A percentile compares a stretch with the other conserved stretches of the same genome.
Conservation (phyloP, 2,329 filamentous ascomycete genomes). For the Colletotrichum viniferum region DNA sequence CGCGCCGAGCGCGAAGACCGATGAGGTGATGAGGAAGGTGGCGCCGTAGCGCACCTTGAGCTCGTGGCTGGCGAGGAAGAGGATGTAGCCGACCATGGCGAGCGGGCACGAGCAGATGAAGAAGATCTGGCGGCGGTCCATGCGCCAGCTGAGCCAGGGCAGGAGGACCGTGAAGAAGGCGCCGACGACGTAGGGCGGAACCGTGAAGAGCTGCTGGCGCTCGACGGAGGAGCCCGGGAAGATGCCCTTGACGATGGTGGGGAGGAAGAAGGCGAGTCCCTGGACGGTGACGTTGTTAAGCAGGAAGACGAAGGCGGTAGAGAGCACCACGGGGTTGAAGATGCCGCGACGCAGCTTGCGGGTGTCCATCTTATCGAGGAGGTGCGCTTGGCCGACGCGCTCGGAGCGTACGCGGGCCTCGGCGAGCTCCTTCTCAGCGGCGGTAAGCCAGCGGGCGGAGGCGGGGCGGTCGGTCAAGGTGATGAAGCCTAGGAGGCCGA, state of each 20-base stretch:
- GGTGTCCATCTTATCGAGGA: constrained; percentile 65
- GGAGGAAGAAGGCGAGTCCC: constrained; percentile 68
- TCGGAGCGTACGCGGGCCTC: constrained; percentile 64
- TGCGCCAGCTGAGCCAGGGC: constrained; percentile 60
- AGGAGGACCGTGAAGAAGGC: constrained; percentile 64
- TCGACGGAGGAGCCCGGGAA: constrained; percentile 63
- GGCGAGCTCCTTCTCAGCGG: constrained; percentile 67
- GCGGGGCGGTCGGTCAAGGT: constrained; percentile 70
- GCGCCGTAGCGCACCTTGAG: constrained; percentile 62
- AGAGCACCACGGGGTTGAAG: constrained; percentile 60
- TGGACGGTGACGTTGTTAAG: constrained; percentile 72
- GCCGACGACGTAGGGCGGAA: constrained; percentile 68
- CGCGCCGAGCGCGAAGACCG: constrained; percentile 65
- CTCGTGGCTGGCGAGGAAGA: constrained; percentile 60
- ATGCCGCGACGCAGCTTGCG: constrained; percentile 64
- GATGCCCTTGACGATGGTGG: constrained; percentile 68
- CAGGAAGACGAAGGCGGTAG: constrained; percentile 62
- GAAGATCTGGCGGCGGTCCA: constrained; percentile 59
- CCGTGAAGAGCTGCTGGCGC: constrained; percentile 66
- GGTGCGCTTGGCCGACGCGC: constrained; percentile 61
- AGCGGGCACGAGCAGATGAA: constrained; percentile 60
- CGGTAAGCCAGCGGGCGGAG: constrained; percentile 67
- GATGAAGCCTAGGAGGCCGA: constrained; percentile 62
- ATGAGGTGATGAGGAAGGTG: constrained; percentile 66
- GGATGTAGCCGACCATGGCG: constrained; percentile 67